These are phyloP conservation scores for Saxophila tyrrhenica DNA, from an alignment of 495 filamentous ascomycete species.

Conservation along the genomic window DNA sequence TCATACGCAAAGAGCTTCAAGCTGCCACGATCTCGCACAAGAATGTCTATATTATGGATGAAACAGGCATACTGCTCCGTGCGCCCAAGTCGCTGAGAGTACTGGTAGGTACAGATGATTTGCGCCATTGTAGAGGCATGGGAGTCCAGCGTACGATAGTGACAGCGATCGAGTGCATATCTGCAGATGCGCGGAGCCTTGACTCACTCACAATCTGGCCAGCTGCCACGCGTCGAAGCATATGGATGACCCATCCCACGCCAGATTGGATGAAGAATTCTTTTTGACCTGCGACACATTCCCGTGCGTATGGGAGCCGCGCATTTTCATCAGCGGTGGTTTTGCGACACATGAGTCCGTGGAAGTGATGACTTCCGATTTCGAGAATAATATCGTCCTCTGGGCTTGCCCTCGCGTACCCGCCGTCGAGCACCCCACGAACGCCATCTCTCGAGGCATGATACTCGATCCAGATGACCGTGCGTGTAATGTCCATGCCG, in stretches of 20 bases:
- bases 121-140: background rate
- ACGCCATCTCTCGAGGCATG: no score
- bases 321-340: background rate
- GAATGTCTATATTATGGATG: background rate
- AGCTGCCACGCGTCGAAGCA: background rate
- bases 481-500: no score
- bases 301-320: background rate
- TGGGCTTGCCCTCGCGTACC: no score
- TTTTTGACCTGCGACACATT: background rate
- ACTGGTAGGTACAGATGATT: background rate
- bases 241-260: background rate
- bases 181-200: background rate
- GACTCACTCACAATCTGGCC: background rate
- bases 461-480: no score
- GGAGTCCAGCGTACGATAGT: background rate
- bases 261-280: background rate
- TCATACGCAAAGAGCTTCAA: background rate
- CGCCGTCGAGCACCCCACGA: no score
- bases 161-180: background rate
- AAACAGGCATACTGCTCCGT: background rate
- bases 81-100: background rate
- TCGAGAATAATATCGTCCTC: constrained; percentile 9
- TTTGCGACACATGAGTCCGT: constrained; percentile 6
- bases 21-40: background rate
- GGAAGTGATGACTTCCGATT: constrained; percentile 3